Base-by-base conservation (phyloP, 2,329 filamentous ascomycete genomes). In the Septoria petroselini region DNA sequence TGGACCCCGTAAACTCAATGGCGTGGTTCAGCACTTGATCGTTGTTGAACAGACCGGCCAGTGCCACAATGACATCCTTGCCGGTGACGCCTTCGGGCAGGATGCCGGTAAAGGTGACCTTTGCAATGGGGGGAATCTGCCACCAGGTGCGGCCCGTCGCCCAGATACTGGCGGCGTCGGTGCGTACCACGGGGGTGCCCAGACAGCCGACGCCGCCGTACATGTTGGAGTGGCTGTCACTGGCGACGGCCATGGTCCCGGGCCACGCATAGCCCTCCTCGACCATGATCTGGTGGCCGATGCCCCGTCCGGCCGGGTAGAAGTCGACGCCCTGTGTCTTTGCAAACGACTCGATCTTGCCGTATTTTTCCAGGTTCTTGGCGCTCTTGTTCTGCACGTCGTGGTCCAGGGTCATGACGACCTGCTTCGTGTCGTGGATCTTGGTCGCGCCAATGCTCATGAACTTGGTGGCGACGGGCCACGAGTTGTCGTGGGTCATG, bases 221-320 rank as follows among this genome's bases (percentile, higher is more conserved):
- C 77, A 85, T 85, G 68, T 90, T 93, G 25, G 76, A 81, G 67
- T 96, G 90, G 37, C 75, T 80, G 67, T 91, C 86, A 0, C 81
- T 86, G 0, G 88, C 91, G 1, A 96, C 90, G 0, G 80, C 81
- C 42, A 96, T 69, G 0, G 88, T 94, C 1, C 88, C 86, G 0
- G 91, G 91, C 89, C 89, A 97, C 62, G 75, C 85, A 75, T 77
- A 89, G 11, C 83, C 85, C 67, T 88, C 88, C 67, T 95, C 90
- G 0, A 95, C 81, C 86, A 93, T 90, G 59, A 91, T 84, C 68
- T 96, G 91, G 67, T 96, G 91, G 0, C 90, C 91, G 62, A 95
- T 95, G 9, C 88, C 88, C 37, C 81, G 71, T 1, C 87, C 88
- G 1, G 88, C 84, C 1, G 83, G 83, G 62, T 85, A 95, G 65